Conservation (phyloP, 768 basidiomycete species). For the Leccinum barrowsii region DNA sequence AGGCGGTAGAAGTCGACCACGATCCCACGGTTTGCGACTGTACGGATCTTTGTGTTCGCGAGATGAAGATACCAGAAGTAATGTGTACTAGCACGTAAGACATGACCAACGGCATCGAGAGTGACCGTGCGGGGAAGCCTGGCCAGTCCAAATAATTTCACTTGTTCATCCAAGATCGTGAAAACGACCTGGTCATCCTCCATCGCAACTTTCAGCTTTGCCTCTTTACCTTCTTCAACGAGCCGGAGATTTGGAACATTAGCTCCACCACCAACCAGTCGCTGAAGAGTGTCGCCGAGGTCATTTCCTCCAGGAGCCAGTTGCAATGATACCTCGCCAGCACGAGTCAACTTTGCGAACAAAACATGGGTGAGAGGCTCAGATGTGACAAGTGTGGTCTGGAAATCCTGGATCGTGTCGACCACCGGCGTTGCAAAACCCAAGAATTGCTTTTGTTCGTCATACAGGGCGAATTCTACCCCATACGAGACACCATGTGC, state of each 20-base stretch:
- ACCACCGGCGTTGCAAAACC: background rate
- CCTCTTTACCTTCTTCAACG: background rate
- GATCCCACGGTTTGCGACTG: background rate
- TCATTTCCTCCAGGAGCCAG: background rate
- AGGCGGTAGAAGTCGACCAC: background rate
- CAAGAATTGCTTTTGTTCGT: background rate
- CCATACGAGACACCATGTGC: constrained; percentile 23
- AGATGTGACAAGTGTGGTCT: constrained; percentile 1
- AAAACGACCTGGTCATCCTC: background rate
- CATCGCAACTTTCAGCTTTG: constrained; percentile 1
- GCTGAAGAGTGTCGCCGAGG: background rate
- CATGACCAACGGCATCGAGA: background rate
- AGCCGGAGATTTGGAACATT: background rate
- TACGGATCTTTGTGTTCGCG: background rate
- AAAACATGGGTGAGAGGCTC: background rate
- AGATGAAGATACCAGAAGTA: background rate
- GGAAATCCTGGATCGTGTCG: constrained; percentile 11
- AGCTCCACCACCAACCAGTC: background rate
- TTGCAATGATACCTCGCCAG: background rate
- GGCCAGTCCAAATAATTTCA: background rate
- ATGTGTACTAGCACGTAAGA: background rate
- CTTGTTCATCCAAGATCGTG: background rate
- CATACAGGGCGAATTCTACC: constrained; percentile 19
- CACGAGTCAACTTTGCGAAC: constrained; percentile 2
- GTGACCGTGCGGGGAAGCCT: background rate